Base-by-base conservation (phyloP, 2,329 filamentous ascomycete genomes). In the Monosporascus sp. region DNA sequence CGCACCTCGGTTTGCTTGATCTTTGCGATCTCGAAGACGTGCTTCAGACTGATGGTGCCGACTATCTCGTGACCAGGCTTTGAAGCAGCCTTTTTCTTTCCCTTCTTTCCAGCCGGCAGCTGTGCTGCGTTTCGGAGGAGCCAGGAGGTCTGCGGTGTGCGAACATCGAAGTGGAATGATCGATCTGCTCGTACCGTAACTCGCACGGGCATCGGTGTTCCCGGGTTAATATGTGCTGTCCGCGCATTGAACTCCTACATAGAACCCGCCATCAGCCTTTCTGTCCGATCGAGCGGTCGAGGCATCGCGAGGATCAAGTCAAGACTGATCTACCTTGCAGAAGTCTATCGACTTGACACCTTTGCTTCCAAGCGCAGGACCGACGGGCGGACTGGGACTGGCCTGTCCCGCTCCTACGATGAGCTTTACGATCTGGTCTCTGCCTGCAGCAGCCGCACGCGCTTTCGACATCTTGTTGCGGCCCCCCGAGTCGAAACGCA, bases 321-420 rank as follows among this genome's bases (percentile, higher is more conserved):
- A 41, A 2, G 45, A 18, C 15, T 31, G 25, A 38, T 59, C 51
- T 37, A 96, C 93, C 82, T 97, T 97, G 85, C 94, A 97, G 72
- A 97, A 99, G 75, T 99, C 94, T 87, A 99, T 99, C 54, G 89
- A 95, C 79, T 99, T 99, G 58, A 99, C 89, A 79, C 94, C 94
- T 78, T 97, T 97, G 72, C 87, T 93, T 75, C 94, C 94, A 60
- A 99, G 82, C 51, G 94, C 94, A 54, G 94, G 94, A 78, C 94
- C 94, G 66, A 99, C 92, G 5, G 94, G 94, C 36, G 94, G 94
- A 74, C 91, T 95, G 31, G 94, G 94, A 66, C 87, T 93, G 55
- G 94, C 94, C 73, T 97, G 90, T 25, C 94, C 94, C 53, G 94
- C 94, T 65, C 93, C 94, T 57, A 99, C 94, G 62, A 99, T 96